These are phyloP conservation scores for Penicillium concentricum DNA, from an alignment of 2,329 filamentous ascomycete genomes.

Conservation along the genomic window DNA sequence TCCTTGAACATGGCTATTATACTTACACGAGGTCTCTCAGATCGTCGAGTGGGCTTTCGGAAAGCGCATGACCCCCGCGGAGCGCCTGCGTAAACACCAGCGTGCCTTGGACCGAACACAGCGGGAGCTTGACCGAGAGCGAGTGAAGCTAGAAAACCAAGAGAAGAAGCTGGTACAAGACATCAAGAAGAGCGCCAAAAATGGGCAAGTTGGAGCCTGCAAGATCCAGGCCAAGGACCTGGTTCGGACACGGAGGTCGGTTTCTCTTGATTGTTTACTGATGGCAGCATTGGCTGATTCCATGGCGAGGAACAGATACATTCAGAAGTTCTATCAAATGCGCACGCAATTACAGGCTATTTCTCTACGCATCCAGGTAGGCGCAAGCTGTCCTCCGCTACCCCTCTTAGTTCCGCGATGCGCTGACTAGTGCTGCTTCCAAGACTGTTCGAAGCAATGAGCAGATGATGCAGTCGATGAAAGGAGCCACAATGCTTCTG, in stretches of 20 bases:
- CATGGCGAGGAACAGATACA: slow-evolving; percentile 62
- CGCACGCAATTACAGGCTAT: slow-evolving; percentile 95
- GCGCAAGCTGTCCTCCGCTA: slow-evolving; percentile 10
- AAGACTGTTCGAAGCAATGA: slow-evolving; percentile 97
- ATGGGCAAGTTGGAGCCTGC: slow-evolving; percentile 95
- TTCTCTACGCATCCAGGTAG: slow-evolving; percentile 86
- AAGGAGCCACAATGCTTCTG: slow-evolving; percentile 87
- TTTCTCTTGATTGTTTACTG: not conserved
- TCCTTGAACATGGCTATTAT: not conserved
- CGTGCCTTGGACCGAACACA: slow-evolving; percentile 96
- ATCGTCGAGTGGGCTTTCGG: slow-evolving; percentile 99
- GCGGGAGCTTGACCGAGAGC: slow-evolving; percentile 89
- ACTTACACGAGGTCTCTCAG: slow-evolving; percentile 48
- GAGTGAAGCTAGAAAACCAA: slow-evolving; percentile 95
- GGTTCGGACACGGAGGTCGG: slow-evolving; percentile 78
- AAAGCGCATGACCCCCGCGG: slow-evolving; percentile 95
- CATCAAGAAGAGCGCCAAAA: slow-evolving; percentile 98
- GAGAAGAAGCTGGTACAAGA: slow-evolving; percentile 95
- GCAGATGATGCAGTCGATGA: slow-evolving; percentile 99
- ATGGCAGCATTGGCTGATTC: not conserved
- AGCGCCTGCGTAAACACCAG: slow-evolving; percentile 69
- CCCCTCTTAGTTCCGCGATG: slow-evolving; percentile 1
- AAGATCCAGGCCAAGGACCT: slow-evolving; percentile 98
- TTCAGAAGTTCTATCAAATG: slow-evolving; percentile 99
- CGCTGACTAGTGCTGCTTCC: slow-evolving; percentile 9